Percentiles rank a stretch among this genome's conserved stretches.
Evolutionary conservation across 2,329 filamentous ascomycete species (phyloP).

Genomic region (Laburnicola sp.): DNA sequence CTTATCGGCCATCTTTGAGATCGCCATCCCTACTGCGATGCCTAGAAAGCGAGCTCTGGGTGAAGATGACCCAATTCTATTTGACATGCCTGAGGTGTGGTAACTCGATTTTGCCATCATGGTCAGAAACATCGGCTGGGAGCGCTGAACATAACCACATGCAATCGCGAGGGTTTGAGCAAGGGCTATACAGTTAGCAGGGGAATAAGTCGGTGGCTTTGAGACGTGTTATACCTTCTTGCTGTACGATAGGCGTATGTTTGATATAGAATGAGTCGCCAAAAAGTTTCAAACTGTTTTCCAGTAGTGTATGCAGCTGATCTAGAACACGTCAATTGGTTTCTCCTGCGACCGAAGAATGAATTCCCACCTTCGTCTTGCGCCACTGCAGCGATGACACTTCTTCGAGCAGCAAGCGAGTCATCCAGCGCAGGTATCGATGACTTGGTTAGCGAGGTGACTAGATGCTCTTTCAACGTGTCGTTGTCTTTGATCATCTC

Average conservation of each 20-base stretch:
- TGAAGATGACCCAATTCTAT: constrained; percentile 78
- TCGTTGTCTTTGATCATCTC: constrained; percentile 33
- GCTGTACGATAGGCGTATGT: constrained; percentile 80
- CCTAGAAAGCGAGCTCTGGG: constrained; percentile 77
- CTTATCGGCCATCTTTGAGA: constrained; percentile 66
- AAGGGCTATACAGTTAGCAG: constrained; percentile 61
- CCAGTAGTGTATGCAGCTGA: constrained; percentile 61
- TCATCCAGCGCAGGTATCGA: constrained; percentile 31
- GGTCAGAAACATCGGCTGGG: constrained; percentile 66
- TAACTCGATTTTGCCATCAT: constrained; percentile 70
- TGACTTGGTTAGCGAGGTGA: constrained; percentile 47
- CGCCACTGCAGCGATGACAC: constrained; percentile 48
- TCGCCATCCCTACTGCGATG: constrained; percentile 79
- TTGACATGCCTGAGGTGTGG: constrained; percentile 81
- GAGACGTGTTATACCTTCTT: constrained; percentile 67
- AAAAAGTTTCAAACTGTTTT: constrained; percentile 73
- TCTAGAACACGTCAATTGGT: constrained; percentile 21
- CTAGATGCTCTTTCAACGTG: constrained; percentile 34
- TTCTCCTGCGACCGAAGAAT: neutral
- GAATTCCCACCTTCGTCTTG: constrained; percentile 44
- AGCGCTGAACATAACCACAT: constrained; percentile 73
- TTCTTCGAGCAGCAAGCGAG: constrained; percentile 35
- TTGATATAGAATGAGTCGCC: constrained; percentile 85
- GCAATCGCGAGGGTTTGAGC: constrained; percentile 76
- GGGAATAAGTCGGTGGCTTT: too few species aligned